Base-by-base conservation (phyloP, 73 alveolate genomes). In the Durusdinium trenchii region DNA sequence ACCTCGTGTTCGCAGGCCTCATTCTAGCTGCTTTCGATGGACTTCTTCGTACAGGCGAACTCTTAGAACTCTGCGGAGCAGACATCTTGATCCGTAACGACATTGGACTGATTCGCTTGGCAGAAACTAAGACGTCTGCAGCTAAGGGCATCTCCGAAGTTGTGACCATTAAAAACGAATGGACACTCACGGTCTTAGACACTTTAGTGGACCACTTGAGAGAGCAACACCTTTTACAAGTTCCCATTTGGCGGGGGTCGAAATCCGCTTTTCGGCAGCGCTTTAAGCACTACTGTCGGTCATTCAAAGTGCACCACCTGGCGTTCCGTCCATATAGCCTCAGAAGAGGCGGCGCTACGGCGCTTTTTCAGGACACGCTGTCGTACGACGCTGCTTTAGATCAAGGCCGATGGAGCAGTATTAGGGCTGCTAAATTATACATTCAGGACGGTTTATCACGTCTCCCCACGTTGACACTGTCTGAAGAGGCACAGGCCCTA, bases 41-140 rank as follows among this genome's bases (percentile, higher is more conserved):
- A 18, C 28, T 90, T 18, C 76, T 90, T 5, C 75, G 87, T 16
- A 90, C 97, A 18, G 54, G 42, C 26, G 97, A 90, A n/a, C 0
- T 47, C 52, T 75, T 90, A 43, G 40, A 38, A 7, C 3, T 90
- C 3, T 3, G 61, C 2, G 57, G 75, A 3, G 46, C 23, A 2
- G 60, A 67, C 48, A 6, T 90, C 14, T 42, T 90, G 0, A 18
- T 90, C 23, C 43, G 75, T 1, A 45, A 12, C 18, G 1, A 20
- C 0, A 10, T 1, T 3, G 87, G 76, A 1, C 7, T 90, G 1
- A 18, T 90, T 1, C 14, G 28, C 9, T 14, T 90, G 0, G 54
- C 73, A 5, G 16, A 43, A 1, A 12, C 87, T 26, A 90, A 90
- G n/a, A 7, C 86, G 0, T 75, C 87, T 0, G 32, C 10, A 12